Evolutionary conservation across 805 yeast genomes (phyloP).

Genomic region (Pichia heedii): DNA sequence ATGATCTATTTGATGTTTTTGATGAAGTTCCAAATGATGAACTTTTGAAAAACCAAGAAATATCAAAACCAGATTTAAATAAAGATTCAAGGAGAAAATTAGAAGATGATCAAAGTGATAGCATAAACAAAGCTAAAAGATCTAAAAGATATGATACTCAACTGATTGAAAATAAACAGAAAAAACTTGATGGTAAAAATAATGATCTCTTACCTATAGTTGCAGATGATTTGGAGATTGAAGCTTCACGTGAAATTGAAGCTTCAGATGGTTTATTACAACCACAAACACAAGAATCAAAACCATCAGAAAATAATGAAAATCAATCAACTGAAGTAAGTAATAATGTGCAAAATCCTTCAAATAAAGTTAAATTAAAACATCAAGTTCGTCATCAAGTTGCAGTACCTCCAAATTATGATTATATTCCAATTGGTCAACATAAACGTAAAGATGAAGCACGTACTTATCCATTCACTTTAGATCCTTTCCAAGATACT

Average conservation of each 20-base stretch:
- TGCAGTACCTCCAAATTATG: constrained; percentile 87
- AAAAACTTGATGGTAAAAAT: constrained; percentile 29
- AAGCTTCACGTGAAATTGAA: constrained; percentile 82
- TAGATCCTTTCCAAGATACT: constrained; percentile 93
- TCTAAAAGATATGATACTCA: constrained; percentile 25
- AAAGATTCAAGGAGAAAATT: constrained; percentile 4
- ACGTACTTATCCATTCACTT: constrained; percentile 85
- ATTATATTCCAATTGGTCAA: constrained; percentile 80
- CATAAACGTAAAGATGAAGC: constrained; percentile 77
- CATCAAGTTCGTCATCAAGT: constrained; percentile 98
- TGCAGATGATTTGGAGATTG: constrained; percentile 80
- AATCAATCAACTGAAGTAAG: neutral
- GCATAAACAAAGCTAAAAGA: constrained; percentile 18
- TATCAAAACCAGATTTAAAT: neutral
- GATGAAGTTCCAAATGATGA: constrained; percentile 39
- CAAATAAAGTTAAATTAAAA: constrained; percentile 34
- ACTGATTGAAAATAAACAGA: constrained; percentile 23
- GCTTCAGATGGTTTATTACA: constrained; percentile 64
- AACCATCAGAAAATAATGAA: neutral
- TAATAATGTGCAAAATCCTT: neutral
- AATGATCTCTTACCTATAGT: constrained; percentile 53
- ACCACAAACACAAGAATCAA: constrained; percentile 14
- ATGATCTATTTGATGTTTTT: constrained; percentile 57
- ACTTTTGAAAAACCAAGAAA: constrained; percentile 16
- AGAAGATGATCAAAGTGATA: constrained; percentile 11